Evolutionary conservation across 2,329 filamentous ascomycete genomes (phyloP).

Genomic region (Aspergillus thermomutatus): DNA sequence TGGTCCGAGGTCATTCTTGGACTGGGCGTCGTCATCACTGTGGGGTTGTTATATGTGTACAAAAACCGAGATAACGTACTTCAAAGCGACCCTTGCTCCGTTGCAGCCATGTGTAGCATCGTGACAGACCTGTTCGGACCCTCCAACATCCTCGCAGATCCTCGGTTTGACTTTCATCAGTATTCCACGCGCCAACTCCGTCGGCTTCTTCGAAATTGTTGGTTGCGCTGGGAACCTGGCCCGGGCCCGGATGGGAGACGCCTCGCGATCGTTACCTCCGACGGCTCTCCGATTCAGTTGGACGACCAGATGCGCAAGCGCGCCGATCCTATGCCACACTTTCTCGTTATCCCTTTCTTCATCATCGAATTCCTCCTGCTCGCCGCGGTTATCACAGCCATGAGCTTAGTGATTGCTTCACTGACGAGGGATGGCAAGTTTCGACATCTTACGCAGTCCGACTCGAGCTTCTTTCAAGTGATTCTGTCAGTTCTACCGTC

Average conservation of each 20-base stretch:
- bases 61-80: constrained; percentile 28
- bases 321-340: constrained; percentile 32
- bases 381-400: constrained; percentile 28
- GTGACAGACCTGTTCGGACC: constrained; percentile 28
- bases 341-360: constrained; percentile 32
- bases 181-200: constrained; percentile 33
- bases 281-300: constrained; percentile 25
- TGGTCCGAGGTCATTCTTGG: constrained; percentile 29
- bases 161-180: constrained; percentile 28
- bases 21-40: constrained; percentile 18
- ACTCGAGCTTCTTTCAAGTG: constrained; percentile 30
- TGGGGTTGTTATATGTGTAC: constrained; percentile 28
- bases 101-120: constrained; percentile 35
- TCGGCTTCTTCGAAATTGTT: constrained; percentile 25
- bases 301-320: constrained; percentile 21
- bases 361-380: constrained; percentile 32
- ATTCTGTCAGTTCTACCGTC: constrained; percentile 31
- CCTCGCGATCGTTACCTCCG: constrained; percentile 27
- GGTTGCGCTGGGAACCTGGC: constrained; percentile 27
- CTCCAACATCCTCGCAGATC: constrained; percentile 25
- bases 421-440: constrained; percentile 28
- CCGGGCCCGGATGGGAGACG: constrained; percentile 23
- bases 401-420: constrained; percentile 27
- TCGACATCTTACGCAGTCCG: constrained; percentile 29
- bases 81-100: constrained; percentile 31